Base-by-base conservation (phyloP, 2,329 filamentous ascomycete genomes). In the Neofusicoccum sp. region DNA sequence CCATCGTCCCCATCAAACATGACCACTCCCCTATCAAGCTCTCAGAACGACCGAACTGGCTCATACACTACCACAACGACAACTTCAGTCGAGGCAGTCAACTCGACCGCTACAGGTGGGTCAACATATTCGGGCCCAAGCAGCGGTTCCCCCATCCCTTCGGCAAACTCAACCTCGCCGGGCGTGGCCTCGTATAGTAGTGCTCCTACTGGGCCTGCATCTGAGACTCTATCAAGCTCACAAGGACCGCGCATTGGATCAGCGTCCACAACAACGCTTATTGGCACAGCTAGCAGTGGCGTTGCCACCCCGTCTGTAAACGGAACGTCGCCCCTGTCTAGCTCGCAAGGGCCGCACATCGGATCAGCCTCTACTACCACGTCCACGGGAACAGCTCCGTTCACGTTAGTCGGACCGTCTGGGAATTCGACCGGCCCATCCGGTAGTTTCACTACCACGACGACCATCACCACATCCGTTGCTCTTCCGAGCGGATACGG, bases 371-470 rank as follows among this genome's bases (percentile, higher is more conserved):
- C 36, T 33, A 47, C 34, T 3, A 45, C 16, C 31, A 37, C 39
- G 7, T 11, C 45, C 22, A 29, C 11, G 8, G 22, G 33, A 28
- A 16, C 41, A 12, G 22, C 45, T 12, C 11, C 22, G 8, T 61
- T 61, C 31, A 62, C 45, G 4, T 44, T 29, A 14, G 37, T 37
- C 12, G 28, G 43, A 14, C 56, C 59, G 11, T 34, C 61, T 29
- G 41, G 8, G 31, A 62, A 62, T 37, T 58, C 47, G 6, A 63
- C 60, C 2, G 43, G 6, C 45, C 54, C 62, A 7, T 36, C 47
- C 29, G 48, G 60, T 8, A 22, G 29, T 5, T 49, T 39, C 34
- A 22, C 50, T 6, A 48, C 49, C 9, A 62, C 49, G 6, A 44
- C 60, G 8, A 54, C 60, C 3, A 14, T 29, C 16, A n/a, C 37